Percentiles rank a stretch among this genome's conserved stretches.
phyloP scores from a whole-genome alignment of 208 protist species.

The Acanthamoeba sp. region DNA sequence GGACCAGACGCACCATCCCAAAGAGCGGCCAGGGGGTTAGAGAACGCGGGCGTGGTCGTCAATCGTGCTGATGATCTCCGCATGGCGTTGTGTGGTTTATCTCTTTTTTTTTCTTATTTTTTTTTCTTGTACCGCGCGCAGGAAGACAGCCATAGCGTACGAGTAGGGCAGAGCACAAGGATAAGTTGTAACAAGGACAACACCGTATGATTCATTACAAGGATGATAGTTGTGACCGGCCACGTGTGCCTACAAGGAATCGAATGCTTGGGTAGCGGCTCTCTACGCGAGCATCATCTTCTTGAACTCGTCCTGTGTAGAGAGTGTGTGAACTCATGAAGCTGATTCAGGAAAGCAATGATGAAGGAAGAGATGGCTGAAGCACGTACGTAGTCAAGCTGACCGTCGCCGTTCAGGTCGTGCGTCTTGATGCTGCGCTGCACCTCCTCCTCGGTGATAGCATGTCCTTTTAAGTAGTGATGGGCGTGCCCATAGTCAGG shows the following conservation, averaged over 20 bases:
- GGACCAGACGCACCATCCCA: too few species aligned
- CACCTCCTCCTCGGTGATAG: constrained; percentile 5
- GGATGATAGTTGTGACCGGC: too few species aligned
- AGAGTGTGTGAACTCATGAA: neutral
- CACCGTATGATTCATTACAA: too few species aligned
- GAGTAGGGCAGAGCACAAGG: too few species aligned
- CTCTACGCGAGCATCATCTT: constrained; percentile 66
- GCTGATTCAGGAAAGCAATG: neutral
- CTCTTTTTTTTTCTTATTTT: too few species aligned
- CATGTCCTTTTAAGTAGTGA: neutral
- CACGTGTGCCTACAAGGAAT: neutral
- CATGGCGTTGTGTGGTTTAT: too few species aligned
- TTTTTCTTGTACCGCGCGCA: too few species aligned
- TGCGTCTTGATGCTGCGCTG: constrained; percentile 26
- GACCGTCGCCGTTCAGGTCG: constrained; percentile 60
- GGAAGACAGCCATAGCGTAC: too few species aligned
- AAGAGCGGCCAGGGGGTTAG: too few species aligned
- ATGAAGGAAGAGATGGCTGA: neutral
- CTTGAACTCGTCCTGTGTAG: constrained; percentile 46
- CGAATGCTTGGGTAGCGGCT: neutral
- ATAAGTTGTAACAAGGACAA: too few species aligned
- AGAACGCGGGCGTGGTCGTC: too few species aligned
- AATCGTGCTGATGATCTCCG: too few species aligned
- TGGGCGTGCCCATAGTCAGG: neutral
- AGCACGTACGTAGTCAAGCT: constrained; percentile 66